These are phyloP conservation scores for Arthroderma sp. DNA, from an alignment of 2,329 filamentous ascomycete species.

Conservation along the genomic window DNA sequence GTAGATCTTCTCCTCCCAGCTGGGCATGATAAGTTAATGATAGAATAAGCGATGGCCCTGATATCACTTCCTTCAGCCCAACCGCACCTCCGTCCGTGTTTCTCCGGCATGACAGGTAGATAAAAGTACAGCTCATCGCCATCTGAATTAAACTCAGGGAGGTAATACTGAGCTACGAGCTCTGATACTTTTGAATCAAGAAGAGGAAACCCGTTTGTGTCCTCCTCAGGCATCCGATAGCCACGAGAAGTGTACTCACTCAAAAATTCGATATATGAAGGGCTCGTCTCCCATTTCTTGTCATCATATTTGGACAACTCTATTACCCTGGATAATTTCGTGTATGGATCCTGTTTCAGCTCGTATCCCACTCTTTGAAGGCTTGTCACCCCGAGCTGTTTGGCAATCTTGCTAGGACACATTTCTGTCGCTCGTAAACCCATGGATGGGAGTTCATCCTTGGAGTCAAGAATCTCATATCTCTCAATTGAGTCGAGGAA, in stretches of 20 bases:
- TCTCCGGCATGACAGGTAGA: constrained; percentile 52
- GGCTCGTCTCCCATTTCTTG: constrained; percentile 11
- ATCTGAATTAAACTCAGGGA: constrained; percentile 14
- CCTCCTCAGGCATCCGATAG: neutral
- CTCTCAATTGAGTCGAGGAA: constrained; percentile 54
- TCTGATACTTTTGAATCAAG: constrained; percentile 43
- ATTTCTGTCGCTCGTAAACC: constrained; percentile 27
- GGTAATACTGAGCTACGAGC: constrained; percentile 35
- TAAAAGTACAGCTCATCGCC: constrained; percentile 41
- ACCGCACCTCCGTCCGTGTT: constrained; percentile 42
- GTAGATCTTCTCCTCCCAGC: constrained; percentile 14
- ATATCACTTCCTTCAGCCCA: constrained; percentile 44
- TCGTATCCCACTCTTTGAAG: constrained; percentile 32
- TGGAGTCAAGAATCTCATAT: neutral
- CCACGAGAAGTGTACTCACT: constrained; percentile 26
- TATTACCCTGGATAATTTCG: constrained; percentile 12
- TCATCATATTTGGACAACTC: constrained; percentile 21
- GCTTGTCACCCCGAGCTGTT: constrained; percentile 24
- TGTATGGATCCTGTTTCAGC: constrained; percentile 22
- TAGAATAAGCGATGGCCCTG: constrained; percentile 45
- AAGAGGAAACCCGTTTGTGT: neutral
- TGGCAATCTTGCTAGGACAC: constrained; percentile 26
- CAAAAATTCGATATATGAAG: constrained; percentile 23
- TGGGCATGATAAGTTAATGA: constrained; percentile 33
- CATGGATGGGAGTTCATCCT: neutral